Percentiles rank a stretch among this genome's conserved stretches.
These are phyloP conservation scores for Vanrija sp. DNA, from an alignment of 1,284 basidiomycete genomes.

Conservation along the genomic window DNA sequence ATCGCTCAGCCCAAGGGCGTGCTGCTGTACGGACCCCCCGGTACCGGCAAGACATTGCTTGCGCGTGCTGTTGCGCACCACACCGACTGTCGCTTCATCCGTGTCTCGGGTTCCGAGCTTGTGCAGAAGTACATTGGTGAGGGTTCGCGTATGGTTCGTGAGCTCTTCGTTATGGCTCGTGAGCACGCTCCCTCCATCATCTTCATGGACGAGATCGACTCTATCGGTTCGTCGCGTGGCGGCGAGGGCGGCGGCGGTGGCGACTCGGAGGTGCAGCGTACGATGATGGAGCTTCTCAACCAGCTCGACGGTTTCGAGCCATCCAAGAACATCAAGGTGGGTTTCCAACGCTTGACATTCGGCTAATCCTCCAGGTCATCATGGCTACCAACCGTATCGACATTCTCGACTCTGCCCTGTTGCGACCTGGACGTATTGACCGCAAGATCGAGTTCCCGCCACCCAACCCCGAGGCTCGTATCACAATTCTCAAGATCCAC, in stretches of 20 bases:
- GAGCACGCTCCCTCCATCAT: slow-evolving; percentile 99
- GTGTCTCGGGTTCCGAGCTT: slow-evolving; percentile 89
- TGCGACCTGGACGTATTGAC: slow-evolving; percentile 95
- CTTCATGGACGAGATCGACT: slow-evolving; percentile 99
- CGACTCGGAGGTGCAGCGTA: slow-evolving; percentile 95
- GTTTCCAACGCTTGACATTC: no score
- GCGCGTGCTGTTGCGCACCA: slow-evolving; percentile 95
- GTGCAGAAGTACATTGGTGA: slow-evolving; percentile 99
- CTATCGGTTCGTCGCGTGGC: slow-evolving; percentile 89
- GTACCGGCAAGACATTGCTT: slow-evolving; percentile 92
- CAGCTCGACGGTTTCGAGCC: slow-evolving; percentile 97
- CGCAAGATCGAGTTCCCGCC: slow-evolving; percentile 99
- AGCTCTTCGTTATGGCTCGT: slow-evolving; percentile 97
- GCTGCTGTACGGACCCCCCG: slow-evolving; percentile 90
- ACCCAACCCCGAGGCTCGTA: slow-evolving; percentile 93
- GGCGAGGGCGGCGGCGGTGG: slow-evolving; percentile 81
- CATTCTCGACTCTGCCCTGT: slow-evolving; percentile 89
- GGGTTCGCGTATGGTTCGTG: slow-evolving; percentile 92
- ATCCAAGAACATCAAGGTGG: slow-evolving; percentile 92
- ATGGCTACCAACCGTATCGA: slow-evolving; percentile 99
- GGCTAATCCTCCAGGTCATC: slow-evolving; percentile 60
- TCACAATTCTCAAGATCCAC: slow-evolving; percentile 94
- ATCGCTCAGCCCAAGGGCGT: slow-evolving; percentile 98
- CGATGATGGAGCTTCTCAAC: slow-evolving; percentile 95
- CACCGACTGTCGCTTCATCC: slow-evolving; percentile 97